Conservation (phyloP, 441 rosid species). For the Biscutella auriculata region DNA sequence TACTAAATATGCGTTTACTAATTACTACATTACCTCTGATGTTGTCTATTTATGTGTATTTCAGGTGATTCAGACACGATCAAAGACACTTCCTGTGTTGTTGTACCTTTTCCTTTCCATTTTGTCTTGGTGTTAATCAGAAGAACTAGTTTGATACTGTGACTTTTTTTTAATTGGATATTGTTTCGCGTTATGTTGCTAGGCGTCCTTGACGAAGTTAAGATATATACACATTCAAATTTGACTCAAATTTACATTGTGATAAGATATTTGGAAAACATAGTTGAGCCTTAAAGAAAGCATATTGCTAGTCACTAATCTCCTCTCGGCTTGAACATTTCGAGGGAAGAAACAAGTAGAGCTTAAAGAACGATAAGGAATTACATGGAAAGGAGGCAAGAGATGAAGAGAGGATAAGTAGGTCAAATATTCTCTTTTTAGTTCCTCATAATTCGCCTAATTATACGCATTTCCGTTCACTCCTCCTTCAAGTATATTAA, state of each 20-base stretch:
- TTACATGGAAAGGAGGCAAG: no score
- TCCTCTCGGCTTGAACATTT: no score
- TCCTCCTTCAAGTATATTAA: slow-evolving; percentile 7
- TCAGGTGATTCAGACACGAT: slow-evolving; percentile 31
- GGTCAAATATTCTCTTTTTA: slow-evolving; percentile 16
- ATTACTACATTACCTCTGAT: neutral
- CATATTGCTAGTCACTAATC: neutral
- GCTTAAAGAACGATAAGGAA: no score
- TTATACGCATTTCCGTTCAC: neutral
- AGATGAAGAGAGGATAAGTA: no score
- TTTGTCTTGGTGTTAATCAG: neutral
- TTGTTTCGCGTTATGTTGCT: no score
- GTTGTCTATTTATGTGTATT: slow-evolving; percentile 18
- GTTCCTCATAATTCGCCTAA: slow-evolving; percentile 12
- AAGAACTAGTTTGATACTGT: neutral
- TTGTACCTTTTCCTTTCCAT: neutral
- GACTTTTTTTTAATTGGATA: no score
- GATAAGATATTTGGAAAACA: no score
- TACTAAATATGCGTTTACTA: neutral
- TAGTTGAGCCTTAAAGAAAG: neutral
- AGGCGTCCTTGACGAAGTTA: no score
- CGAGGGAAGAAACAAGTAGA: no score
- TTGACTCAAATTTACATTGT: no score
- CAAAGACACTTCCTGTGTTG: neutral
- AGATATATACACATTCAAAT: no score